These are phyloP conservation scores for Auxenochlorella pyrenoidosa DNA, from an alignment of 139 green algal genomes.

Conservation along the genomic window DNA sequence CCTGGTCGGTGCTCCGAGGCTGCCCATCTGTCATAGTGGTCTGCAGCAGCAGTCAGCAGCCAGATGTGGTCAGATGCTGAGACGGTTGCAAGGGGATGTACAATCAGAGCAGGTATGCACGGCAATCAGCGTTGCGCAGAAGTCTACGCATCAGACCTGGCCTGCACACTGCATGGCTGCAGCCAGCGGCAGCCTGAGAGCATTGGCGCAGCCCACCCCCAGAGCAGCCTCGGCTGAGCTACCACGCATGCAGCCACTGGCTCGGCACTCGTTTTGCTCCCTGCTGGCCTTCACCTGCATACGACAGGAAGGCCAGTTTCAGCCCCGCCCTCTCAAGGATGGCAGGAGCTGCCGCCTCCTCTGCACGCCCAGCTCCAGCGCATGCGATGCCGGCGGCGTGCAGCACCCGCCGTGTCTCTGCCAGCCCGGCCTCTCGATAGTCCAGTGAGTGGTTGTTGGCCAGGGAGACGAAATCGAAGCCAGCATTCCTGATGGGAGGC, in stretches of 20 bases:
- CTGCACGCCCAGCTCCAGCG: conserved; percentile 51
- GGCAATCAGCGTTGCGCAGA: too few relatives aligned
- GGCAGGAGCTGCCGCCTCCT: conserved; percentile 50
- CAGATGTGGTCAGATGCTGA: neutral
- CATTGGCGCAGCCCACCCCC: too few relatives aligned
- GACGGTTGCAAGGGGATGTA: neutral
- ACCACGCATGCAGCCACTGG: too few relatives aligned
- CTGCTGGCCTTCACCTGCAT: conserved; percentile 14
- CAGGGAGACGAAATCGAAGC: conserved; percentile 62
- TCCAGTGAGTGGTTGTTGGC: conserved; percentile 79
- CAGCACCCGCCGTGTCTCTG: conserved; percentile 58
- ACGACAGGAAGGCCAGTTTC: conserved; percentile 59
- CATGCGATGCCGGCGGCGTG: conserved; percentile 44
- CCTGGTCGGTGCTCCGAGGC: conserved; percentile 43
- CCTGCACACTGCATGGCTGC: neutral
- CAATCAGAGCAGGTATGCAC: too few relatives aligned
- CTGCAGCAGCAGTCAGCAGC: neutral
- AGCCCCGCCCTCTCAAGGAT: conserved; percentile 42
- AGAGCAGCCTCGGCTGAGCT: too few relatives aligned
- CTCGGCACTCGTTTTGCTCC: too few relatives aligned
- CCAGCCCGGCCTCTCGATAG: conserved; percentile 54
- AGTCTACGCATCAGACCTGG: neutral
- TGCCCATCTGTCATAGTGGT: conserved; percentile 67
- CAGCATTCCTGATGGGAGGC: conserved; percentile 23
- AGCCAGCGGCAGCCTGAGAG: too few relatives aligned